Evolutionary conservation across 345 rosid species (phyloP), one percentile per base, ranked within the genome.

Genomic region (Kandelia obovata): DNA sequence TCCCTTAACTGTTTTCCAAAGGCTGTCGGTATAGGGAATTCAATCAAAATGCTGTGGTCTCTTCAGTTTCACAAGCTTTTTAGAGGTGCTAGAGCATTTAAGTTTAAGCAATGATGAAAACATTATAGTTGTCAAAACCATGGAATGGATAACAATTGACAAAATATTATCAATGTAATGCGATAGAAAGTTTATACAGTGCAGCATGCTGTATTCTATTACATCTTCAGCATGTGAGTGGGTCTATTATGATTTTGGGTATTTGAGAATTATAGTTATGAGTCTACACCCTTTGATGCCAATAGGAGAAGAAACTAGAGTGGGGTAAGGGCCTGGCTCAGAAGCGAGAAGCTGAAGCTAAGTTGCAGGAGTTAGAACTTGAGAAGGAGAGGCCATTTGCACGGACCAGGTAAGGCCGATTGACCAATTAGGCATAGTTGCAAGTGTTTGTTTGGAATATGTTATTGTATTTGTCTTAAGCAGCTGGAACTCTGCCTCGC

Each of bases 321-420:
- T 94, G 97, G 98, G 96, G 98, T n/a, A 85, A 94, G 79, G 98
- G 98, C 69, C 83, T 94, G 84, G 90, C 97, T 68, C 98, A 94
- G 75, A 94, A 89, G 83, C 83, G 92, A 31, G 92, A 89, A 79
- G 90, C 88, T 51, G 97, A 94, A 78, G 88, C 87, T 62, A 88
- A 82, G 71, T 28, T 83, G 74, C 81, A 75, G 58, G 97, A 91
- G 64, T 65, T 94, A 68, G 96, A 94, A 79, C 81, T 77, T 51
- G 97, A 91, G 84, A 91, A 91, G 81, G 91, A 86, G 23, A 89
- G 83, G 79, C 97, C 96, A 23, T 94, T 94, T 88, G 93, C 97
- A 62, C 83, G 96, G 79, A 84, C 86, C 65, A 89, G 92, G 98
- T 91, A 83, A 69, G 63, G 47, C 51, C 6, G 0, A 9, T 10